Conservation (phyloP, 345 rosid genomes). For the Eucalyptus erythrocorys region DNA sequence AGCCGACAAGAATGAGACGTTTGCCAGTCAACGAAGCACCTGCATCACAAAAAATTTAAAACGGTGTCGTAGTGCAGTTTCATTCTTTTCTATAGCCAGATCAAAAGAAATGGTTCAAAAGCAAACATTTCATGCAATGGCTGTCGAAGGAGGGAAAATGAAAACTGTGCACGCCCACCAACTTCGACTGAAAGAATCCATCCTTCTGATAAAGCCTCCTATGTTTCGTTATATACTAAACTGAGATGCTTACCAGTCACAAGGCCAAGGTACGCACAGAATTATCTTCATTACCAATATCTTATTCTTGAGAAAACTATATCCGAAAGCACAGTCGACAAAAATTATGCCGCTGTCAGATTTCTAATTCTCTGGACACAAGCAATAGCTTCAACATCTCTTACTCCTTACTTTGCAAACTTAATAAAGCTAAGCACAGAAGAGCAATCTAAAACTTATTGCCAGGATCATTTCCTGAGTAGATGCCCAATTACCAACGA, state of each 20-base stretch:
- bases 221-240: background rate
- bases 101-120: background rate
- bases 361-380: background rate
- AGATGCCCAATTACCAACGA: background rate
- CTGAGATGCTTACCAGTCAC: background rate
- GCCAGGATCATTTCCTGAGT: background rate
- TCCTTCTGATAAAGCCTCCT: background rate
- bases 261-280: background rate
- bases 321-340: background rate
- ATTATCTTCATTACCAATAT: background rate
- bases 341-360: background rate
- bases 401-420: background rate
- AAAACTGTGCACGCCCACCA: background rate
- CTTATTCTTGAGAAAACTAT: background rate
- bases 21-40: background rate
- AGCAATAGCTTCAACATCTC: background rate
- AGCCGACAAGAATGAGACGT: background rate
- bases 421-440: background rate
- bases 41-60: background rate
- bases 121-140: background rate
- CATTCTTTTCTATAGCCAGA: background rate
- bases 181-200: background rate
- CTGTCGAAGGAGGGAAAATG: background rate
- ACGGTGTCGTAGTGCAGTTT: background rate
- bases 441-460: background rate